Evolutionary conservation across 805 yeast genomes (phyloP), one percentile per base, ranked within the genome.

Genomic region (Suhomyces kilbournensis): DNA sequence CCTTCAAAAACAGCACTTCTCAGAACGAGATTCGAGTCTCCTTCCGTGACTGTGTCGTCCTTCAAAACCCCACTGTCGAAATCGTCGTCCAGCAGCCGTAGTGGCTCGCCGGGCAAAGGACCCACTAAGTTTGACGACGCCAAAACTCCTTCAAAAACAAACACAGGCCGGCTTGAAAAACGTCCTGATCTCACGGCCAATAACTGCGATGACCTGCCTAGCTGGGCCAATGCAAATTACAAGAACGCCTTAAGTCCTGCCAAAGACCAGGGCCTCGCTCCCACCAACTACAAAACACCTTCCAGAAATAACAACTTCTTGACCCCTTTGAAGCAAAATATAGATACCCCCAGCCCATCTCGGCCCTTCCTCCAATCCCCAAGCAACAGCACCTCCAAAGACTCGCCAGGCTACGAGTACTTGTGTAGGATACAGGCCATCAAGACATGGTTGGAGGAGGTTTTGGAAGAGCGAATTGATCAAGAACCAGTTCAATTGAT

Each of bases 351-450:
- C 34, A 23, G 50, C 20, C 42, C 59, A 7, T 39, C 25, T 12
- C 49, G 60, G 25, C 67, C 70, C 4, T 60, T 53, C 44, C 58
- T 66, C 12, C 61, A 69, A 2, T 64, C 71, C 12, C 73, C 74
- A 19, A 60, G 66, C 35, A 66, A 62, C 44, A 61, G 62, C 46
- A 58, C 68, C 2, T 60, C 69, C 1, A 61, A 52, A n/a, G 68
- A 66, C 48, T 65, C 76, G 3, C 71, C 70, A 1, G 78, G 77
- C 0, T 88, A 89, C 64, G 94, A 88, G 65, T 89, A 89, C 60
- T 72, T 90, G 44, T 89, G 96, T 66, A 82, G 93, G 54, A 84
- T 89, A 9, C 83, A 80, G 35, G 94, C 90, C 63, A 89, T 91
- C n/a, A 88, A 86, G 62, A 76, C 76, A 52, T 90, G 96, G 96